Conservation (phyloP, 139 green algal species). For the Limnomonas spitsbergensis region DNA sequence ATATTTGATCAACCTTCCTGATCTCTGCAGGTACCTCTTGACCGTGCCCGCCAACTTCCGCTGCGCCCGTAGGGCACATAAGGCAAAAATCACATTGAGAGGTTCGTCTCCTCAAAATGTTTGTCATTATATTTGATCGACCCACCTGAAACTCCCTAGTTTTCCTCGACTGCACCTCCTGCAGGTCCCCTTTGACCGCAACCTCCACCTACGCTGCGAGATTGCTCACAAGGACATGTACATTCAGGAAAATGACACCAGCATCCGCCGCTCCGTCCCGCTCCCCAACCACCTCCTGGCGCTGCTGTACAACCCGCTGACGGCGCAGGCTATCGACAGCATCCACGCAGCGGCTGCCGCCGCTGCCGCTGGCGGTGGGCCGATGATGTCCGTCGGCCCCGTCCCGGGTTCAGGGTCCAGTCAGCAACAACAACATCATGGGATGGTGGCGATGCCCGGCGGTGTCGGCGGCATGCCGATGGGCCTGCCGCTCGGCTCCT, state of each 20-base stretch:
- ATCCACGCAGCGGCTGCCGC: not conserved
- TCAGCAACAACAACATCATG: no score
- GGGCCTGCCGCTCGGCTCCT: not conserved
- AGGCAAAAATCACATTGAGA: no score
- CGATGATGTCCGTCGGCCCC: not conserved
- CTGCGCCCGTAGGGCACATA: no score
- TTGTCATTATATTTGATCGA: no score
- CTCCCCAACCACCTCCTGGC: not conserved
- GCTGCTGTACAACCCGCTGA: not conserved
- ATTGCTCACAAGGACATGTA: conserved; percentile 79
- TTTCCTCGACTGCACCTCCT: no score
- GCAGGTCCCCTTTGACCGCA: conserved; percentile 52
- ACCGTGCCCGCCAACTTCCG: no score
- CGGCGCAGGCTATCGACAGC: no score
- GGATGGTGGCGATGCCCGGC: no score
- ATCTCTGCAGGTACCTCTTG: no score
- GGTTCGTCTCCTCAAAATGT: no score
- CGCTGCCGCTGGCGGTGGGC: not conserved
- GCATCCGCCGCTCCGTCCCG: not conserved
- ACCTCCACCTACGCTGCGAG: conserved; percentile 51
- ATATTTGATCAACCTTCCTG: no score
- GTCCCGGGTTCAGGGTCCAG: not conserved
- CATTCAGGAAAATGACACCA: not conserved
- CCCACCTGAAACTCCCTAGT: no score
- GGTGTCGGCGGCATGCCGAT: not conserved